Evolutionary conservation across 164 flowering plant species (phyloP), one percentile per base, ranked within the genome.

Genomic region (Magnolia officinalis): DNA sequence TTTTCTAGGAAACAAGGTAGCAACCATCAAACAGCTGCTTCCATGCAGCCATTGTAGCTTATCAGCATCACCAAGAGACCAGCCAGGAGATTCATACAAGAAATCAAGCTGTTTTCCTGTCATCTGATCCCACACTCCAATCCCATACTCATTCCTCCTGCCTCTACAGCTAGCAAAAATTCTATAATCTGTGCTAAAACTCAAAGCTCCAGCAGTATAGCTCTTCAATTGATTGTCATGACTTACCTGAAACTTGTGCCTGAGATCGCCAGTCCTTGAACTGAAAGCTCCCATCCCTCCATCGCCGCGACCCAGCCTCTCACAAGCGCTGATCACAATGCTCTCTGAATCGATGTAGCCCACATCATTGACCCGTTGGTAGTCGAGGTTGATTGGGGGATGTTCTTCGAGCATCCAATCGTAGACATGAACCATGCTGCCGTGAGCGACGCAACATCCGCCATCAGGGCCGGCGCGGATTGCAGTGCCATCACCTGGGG

Each of bases 41-140:
- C 88, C 89, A 8, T 85, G 26, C 1, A 94, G 81, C 96, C 96
- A 92, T 76, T 94, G 98, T 19, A 94, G 85, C 79, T 83, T 88
- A 76, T 90, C 95, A 7, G 98, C 96, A 73, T 94, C 97, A 18
- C 96, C 96, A 29, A 92, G 87, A 0, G 97, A 88, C 97, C 95
- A 92, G 16, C 92, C 93, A 1, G 81, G 79, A 4, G 91, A 85
- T 70, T 94, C 96, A 73, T 94, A 90, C 82, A 89, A 91, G 82
- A 94, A 94, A 84, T 94, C 98, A 18, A 86, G 79, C 77, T 92
- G 98, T 67, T 90, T 82, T 0, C 98, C 96, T 0, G 95, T 92
- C 1, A 81, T 70, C 68, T 89, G 93, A 73, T 94, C 98, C 97
- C 97, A 94, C 31, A 91, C 94, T 7, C 97, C 96, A 74, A 92